Percentiles rank a stretch among this genome's conserved stretches.
phyloP scores from a whole-genome alignment of 2,329 filamentous ascomycete species.

The Sordariomycetes sp. region DNA sequence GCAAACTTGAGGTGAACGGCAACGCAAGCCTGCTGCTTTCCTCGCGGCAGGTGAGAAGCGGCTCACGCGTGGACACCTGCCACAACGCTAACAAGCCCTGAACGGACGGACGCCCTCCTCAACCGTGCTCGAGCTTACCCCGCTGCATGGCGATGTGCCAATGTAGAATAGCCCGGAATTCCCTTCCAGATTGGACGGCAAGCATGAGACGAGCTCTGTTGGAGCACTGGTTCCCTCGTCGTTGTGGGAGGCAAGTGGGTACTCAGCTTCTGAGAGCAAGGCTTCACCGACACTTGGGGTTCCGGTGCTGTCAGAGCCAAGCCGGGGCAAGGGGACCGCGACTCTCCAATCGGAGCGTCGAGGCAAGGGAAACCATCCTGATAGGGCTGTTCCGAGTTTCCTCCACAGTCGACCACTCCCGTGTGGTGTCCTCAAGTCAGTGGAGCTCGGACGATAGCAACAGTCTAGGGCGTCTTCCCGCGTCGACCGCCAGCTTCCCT shows the following conservation, averaged over 20 bases:
- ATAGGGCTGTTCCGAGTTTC: neutral
- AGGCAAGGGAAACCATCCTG: neutral
- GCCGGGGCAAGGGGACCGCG: neutral
- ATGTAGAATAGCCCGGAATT: neutral
- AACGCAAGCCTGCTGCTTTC: neutral
- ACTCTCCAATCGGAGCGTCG: neutral
- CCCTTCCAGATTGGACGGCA: neutral
- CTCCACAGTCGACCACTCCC: neutral
- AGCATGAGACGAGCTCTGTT: neutral
- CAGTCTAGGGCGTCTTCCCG: neutral
- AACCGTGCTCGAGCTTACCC: neutral
- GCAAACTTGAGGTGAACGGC: neutral
- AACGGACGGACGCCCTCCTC: neutral
- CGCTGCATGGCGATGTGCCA: neutral
- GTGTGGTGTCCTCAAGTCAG: neutral
- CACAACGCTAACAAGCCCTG: neutral
- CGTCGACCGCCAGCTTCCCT: neutral
- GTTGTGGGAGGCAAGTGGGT: neutral
- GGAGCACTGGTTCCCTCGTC: neutral
- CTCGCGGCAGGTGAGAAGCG: neutral
- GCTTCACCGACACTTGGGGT: neutral
- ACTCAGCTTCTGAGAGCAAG: neutral
- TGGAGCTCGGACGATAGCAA: neutral
- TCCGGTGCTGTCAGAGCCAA: neutral
- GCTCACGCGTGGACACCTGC: neutral